These are phyloP conservation scores for Biscogniauxia mediterranea DNA, from an alignment of 2,329 filamentous ascomycete species.

Conservation along the genomic window DNA sequence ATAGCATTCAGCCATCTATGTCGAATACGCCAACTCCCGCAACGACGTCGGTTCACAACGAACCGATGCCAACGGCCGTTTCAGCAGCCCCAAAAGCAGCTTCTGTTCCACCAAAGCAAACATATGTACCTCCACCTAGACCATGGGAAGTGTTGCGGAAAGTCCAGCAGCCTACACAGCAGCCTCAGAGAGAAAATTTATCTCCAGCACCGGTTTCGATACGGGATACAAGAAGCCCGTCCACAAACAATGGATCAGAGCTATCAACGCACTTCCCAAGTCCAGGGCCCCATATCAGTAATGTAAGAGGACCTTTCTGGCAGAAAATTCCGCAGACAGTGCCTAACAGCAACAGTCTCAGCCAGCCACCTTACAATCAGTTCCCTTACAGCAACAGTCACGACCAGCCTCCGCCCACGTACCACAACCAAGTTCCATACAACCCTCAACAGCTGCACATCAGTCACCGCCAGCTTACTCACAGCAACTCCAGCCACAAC, in stretches of 20 bases:
- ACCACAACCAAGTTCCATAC: conserved; percentile 1
- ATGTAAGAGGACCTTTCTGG: conserved; percentile 35
- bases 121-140: conserved; percentile 31
- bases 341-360: conserved; percentile 35
- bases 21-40: conserved; percentile 1
- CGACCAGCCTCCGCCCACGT: conserved; percentile 6
- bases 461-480: conserved; percentile 8
- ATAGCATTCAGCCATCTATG: conserved; percentile 12
- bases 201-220: conserved; percentile 5
- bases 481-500: conserved; percentile 2
- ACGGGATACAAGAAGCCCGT: conserved; percentile 2
- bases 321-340: conserved; percentile 29
- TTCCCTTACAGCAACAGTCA: conserved; percentile 16
- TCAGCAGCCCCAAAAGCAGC: conserved; percentile 10
- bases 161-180: conserved; percentile 15
- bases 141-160: conserved; percentile 33
- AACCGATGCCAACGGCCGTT: conserved; percentile 1
- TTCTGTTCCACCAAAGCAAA: conserved; percentile 21
- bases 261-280: conserved; percentile 19
- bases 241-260: conserved; percentile 11
- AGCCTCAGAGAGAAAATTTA: conserved; percentile 1
- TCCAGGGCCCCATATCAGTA: conserved; percentile 26
- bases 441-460: conserved; percentile 10
- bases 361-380: conserved; percentile 17
- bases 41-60: not conserved